Evolutionary conservation across 176 grass and related monocot species (phyloP), one percentile per base, ranked within the genome.

Genomic region (Bonia amplexicaulis): DNA sequence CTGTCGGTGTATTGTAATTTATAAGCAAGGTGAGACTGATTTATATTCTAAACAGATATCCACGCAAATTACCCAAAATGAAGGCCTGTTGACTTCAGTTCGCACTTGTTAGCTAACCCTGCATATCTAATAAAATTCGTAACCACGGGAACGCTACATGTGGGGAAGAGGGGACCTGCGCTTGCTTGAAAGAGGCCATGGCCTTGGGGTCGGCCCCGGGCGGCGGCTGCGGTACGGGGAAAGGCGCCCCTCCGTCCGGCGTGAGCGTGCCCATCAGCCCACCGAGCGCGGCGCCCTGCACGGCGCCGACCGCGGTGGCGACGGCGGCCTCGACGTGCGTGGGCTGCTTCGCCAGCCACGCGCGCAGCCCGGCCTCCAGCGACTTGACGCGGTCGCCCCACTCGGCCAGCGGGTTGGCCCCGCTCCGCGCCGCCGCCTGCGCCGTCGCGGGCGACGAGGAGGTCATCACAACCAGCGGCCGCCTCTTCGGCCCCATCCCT

Each of bases 261-360:
- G 92, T 65, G 13, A 95, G 85, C 4, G 95, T 95, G 23, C 93
- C 95, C 91, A 95, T 95, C 40, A 95, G 79, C 45, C 87, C 92
- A 39, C 95, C 95, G 33, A 98, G 94, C 51, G 91, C 87, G 39
- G 46, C 91, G 46, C 95, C 95, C 85, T 97, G 95, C 82, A 90
- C 82, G 39, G 89, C 95, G 48, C 89, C 91, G 67, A 84, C 83
- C 5, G 85, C 92, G 19, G 95, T 95, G 71, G 80, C 69, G n/a
- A 95, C 87, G 65, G 82, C 87, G 37, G 91, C 95, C 89, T 95
- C 95, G 33, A 97, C 57, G 51, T 92, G 90, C 37, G 90, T 86
- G 41, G 95, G 91, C 71, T 97, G 95, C 75, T 72, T 81, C 5
- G 90, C 92, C 42, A 97, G 63, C 95, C 95, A 97, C 58, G 85